Evolutionary conservation across 2,329 filamentous ascomycete genomes (phyloP).

Genomic region (Zymoseptoria brevis): DNA sequence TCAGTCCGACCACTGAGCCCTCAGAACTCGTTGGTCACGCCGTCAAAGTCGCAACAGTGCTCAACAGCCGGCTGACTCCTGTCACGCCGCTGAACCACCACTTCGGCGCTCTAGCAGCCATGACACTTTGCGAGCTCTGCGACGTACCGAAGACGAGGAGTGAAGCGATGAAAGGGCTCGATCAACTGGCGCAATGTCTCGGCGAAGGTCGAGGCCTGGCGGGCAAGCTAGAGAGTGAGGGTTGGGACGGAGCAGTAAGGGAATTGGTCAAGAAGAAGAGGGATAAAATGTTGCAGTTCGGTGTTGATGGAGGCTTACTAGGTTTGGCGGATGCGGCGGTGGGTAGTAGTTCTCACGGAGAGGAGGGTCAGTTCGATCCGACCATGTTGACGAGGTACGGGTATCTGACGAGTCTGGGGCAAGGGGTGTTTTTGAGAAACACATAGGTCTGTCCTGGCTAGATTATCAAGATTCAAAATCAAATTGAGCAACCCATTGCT

Average conservation of each 20-base stretch:
- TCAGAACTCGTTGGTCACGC: conserved; percentile 54
- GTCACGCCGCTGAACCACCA: conserved; percentile 60
- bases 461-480: background rate
- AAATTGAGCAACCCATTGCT: background rate
- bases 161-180: conserved; percentile 50
- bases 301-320: conserved; percentile 40
- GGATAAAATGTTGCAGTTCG: conserved; percentile 35
- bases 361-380: conserved; percentile 27
- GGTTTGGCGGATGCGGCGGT: conserved; percentile 49
- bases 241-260: conserved; percentile 52
- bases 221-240: conserved; percentile 38
- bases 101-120: conserved; percentile 51
- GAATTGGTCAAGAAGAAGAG: conserved; percentile 41
- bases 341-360: conserved; percentile 12
- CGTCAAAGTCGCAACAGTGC: conserved; percentile 50
- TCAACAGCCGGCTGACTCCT: conserved; percentile 48
- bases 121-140: conserved; percentile 54
- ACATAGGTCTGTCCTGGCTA: background rate
- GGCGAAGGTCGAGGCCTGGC: conserved; percentile 35
- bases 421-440: conserved; percentile 25
- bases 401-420: conserved; percentile 31
- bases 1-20: conserved; percentile 49
- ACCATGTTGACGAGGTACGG: conserved; percentile 34
- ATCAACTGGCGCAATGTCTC: conserved; percentile 48
- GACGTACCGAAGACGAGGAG: conserved; percentile 49